Percentiles rank a stretch among this genome's conserved stretches.
These are phyloP conservation scores for Ophiostoma triangulosporum DNA, from an alignment of 2,329 filamentous ascomycete genomes.

Conservation along the genomic window DNA sequence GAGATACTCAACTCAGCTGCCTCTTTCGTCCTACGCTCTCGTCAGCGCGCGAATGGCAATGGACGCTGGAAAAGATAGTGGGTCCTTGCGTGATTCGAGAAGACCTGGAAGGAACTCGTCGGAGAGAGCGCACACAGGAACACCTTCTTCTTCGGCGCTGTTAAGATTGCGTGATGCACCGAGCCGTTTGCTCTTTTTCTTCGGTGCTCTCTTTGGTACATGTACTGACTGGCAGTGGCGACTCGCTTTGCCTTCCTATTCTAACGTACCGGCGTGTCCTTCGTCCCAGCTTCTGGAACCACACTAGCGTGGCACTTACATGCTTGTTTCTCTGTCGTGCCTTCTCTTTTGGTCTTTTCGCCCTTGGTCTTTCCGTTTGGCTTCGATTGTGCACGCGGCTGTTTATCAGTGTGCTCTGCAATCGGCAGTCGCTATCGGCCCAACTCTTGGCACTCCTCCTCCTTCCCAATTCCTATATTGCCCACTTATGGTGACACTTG, in stretches of 20 bases:
- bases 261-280: no score
- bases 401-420: not conserved
- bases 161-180: not conserved
- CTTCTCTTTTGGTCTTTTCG: not conserved
- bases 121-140: not conserved
- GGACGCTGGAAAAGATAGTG: not conserved
- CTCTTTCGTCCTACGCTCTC: slow-evolving; percentile 1
- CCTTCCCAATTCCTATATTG: slow-evolving; percentile 2
- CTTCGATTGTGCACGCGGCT: not conserved
- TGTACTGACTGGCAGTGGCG: no score
- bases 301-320: slow-evolving; percentile 1
- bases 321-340: not conserved
- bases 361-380: not conserved
- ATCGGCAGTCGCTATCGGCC: not conserved
- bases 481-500: not conserved
- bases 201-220: not conserved
- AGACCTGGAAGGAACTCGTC: not conserved
- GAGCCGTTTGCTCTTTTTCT: not conserved
- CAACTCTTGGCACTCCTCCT: not conserved
- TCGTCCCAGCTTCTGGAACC: not conserved
- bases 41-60: not conserved
- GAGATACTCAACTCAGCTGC: not conserved
- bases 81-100: not conserved
- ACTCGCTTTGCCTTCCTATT: not conserved
- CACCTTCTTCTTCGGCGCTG: not conserved